Conservation (phyloP, 1,284 basidiomycete species). For the Malassezia nana region DNA sequence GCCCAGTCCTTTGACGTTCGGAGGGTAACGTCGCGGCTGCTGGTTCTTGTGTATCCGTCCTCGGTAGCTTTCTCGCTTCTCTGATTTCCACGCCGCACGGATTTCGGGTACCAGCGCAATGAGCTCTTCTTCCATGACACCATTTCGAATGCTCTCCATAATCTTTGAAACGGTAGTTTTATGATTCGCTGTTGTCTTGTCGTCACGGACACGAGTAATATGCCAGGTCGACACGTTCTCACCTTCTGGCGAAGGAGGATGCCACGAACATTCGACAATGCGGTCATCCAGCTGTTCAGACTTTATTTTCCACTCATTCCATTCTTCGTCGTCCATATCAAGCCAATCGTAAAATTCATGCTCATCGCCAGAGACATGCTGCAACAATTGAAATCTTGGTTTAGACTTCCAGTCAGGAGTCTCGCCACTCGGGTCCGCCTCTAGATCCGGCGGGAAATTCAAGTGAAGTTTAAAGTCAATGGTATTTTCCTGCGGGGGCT, state of each 20-base stretch:
- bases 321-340: slow-evolving; percentile 77
- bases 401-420: slow-evolving; percentile 70
- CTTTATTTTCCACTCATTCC: slow-evolving; percentile 78
- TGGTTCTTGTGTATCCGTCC: neutral
- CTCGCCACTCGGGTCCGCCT: slow-evolving; percentile 35
- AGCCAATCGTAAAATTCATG: slow-evolving; percentile 83
- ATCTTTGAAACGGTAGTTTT: slow-evolving; percentile 37
- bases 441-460: slow-evolving; percentile 64
- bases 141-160: slow-evolving; percentile 38
- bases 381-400: slow-evolving; percentile 72
- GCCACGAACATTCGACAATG: slow-evolving; percentile 67
- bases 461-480: slow-evolving; percentile 93
- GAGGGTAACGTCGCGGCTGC: neutral
- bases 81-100: slow-evolving; percentile 34
- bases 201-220: slow-evolving; percentile 40
- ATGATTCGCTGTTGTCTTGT: slow-evolving; percentile 45
- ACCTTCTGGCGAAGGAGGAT: slow-evolving; percentile 4
- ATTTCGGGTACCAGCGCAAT: slow-evolving; percentile 27
- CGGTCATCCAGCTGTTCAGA: slow-evolving; percentile 85
- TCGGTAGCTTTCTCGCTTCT: slow-evolving; percentile 21
- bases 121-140: slow-evolving; percentile 28
- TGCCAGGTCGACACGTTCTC: slow-evolving; percentile 31
- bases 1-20: neutral
- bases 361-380: slow-evolving; percentile 54
- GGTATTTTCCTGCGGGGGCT: slow-evolving; percentile 93